A percentile compares a stretch with the other conserved stretches of the same genome.
Evolutionary conservation across 176 grass and related monocot species (phyloP).

Genomic region (Microstegium vimineum): DNA sequence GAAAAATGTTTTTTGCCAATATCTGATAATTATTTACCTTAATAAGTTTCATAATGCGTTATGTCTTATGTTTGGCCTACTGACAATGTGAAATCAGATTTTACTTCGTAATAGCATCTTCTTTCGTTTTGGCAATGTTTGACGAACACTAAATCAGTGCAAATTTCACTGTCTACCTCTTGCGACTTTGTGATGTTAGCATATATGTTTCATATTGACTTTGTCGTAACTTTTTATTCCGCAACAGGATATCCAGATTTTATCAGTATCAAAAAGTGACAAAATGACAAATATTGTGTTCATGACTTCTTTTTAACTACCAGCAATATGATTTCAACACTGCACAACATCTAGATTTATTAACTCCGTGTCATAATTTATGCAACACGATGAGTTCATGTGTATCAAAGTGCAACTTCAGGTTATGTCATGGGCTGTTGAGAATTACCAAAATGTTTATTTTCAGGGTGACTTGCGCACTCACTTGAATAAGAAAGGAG

Average conservation of each 20-base stretch:
- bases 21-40: background rate
- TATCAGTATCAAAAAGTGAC: background rate
- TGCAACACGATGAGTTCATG: background rate
- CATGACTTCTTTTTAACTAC: background rate
- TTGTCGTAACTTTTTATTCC: background rate
- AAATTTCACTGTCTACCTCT: background rate
- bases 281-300: background rate
- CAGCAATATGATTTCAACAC: conserved; percentile 1
- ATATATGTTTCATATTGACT: background rate
- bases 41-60: background rate
- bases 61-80: background rate
- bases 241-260: no score
- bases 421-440: conserved; percentile 1
- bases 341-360: background rate
- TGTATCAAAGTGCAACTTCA: background rate
- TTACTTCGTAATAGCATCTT: background rate
- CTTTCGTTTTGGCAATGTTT: background rate
- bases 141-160: background rate
- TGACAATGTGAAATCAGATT: background rate
- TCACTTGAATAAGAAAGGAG: conserved; percentile 55
- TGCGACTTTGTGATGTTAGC: background rate
- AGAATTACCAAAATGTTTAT: conserved; percentile 20
- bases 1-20: conserved; percentile 2
- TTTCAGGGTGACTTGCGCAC: conserved; percentile 81
- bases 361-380: background rate